These are phyloP conservation scores for Eucalyptus erythrocorys DNA, from an alignment of 345 rosid genomes.

Conservation along the genomic window DNA sequence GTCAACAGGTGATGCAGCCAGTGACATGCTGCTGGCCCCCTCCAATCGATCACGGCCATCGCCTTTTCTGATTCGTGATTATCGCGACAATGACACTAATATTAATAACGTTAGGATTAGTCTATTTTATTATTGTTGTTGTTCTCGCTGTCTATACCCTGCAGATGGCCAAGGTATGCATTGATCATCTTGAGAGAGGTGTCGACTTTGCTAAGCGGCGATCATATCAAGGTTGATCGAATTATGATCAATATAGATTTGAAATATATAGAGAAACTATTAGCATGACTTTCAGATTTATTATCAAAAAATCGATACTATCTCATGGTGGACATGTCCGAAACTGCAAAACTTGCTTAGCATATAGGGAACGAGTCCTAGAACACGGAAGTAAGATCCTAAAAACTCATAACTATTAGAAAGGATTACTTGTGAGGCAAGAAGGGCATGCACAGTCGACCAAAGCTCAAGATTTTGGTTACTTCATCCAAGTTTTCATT, in stretches of 20 bases:
- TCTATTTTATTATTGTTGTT: neutral
- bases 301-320: neutral
- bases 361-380: neutral
- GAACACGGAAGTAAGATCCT: neutral
- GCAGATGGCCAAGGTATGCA: neutral
- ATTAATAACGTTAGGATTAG: neutral
- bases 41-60: neutral
- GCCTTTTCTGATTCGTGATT: neutral
- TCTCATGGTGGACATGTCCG: neutral
- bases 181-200: neutral
- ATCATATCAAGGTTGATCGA: neutral
- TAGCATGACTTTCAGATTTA: neutral
- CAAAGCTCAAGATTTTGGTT: neutral
- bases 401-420: neutral
- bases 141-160: no score
- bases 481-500: neutral
- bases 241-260: neutral
- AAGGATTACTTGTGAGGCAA: neutral
- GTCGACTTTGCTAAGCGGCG: neutral
- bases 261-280: rapidly evolving
- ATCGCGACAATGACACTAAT: neutral
- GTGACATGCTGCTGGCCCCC: neutral
- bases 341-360: neutral
- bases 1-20: neutral
- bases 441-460: neutral